These are phyloP conservation scores for Suillus spraguei DNA, from an alignment of 768 basidiomycete species.

Conservation along the genomic window DNA sequence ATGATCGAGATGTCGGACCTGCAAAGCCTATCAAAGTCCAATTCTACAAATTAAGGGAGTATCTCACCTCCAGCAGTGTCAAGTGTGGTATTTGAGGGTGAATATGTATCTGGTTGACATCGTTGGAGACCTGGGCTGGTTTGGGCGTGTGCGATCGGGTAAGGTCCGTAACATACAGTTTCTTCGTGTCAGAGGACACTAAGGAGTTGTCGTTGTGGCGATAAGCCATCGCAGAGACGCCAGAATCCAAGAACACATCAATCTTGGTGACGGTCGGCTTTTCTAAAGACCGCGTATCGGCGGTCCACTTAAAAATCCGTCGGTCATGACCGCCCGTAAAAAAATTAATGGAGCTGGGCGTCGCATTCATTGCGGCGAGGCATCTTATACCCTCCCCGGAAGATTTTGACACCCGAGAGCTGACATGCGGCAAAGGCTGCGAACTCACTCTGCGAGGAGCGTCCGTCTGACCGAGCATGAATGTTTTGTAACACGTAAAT, in stretches of 20 bases:
- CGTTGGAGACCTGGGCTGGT: conserved; percentile 38
- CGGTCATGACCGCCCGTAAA: conserved; percentile 53
- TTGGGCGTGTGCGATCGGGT: conserved; percentile 33
- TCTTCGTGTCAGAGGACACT: conserved; percentile 38
- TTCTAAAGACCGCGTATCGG: conserved; percentile 22
- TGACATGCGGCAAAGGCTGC: conserved; percentile 35
- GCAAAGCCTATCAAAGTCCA: conserved; percentile 15
- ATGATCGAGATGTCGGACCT: conserved; percentile 52
- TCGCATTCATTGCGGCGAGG: conserved; percentile 41
- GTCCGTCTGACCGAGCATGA: conserved; percentile 30
- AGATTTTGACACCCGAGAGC: conserved; percentile 25
- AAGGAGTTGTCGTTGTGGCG: conserved; percentile 35
- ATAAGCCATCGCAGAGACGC: conserved; percentile 43
- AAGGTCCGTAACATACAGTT: conserved; percentile 41
- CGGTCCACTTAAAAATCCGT: conserved; percentile 43
- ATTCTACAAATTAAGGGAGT: conserved; percentile 17
- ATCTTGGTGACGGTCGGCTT: conserved; percentile 31
- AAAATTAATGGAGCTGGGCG: conserved; percentile 39
- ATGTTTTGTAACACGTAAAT: conserved; percentile 24
- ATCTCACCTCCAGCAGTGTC: conserved; percentile 49
- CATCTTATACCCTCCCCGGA: conserved; percentile 41
- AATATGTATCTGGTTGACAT: conserved; percentile 47
- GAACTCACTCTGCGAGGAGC: conserved; percentile 35
- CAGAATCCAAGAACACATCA: conserved; percentile 29
- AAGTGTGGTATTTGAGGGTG: conserved; percentile 46